A percentile compares a stretch with the other conserved stretches of the same genome.
Evolutionary conservation across 495 filamentous ascomycete genomes (phyloP).

Genomic region (Daldinia childiae): DNA sequence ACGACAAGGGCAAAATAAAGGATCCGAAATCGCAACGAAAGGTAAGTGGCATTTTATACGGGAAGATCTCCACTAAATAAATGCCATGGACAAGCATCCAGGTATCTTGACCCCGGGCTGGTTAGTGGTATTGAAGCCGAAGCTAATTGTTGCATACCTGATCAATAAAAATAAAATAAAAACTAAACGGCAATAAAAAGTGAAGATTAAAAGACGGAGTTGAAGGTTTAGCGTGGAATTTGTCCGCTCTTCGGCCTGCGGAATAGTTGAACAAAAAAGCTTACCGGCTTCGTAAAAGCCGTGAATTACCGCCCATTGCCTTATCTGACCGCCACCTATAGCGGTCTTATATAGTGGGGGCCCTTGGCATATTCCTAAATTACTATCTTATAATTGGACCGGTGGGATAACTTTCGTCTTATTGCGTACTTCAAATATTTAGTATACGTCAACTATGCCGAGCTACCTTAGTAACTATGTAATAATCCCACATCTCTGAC

Average conservation of each 20-base stretch:
- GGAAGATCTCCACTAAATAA: background rate
- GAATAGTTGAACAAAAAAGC: slow-evolving; percentile 12
- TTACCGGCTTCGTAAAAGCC: slow-evolving; percentile 24
- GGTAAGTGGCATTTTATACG: slow-evolving; percentile 15
- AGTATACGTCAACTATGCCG: background rate
- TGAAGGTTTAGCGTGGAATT: slow-evolving; percentile 39
- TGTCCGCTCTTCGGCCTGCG: slow-evolving; percentile 33
- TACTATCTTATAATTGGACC: slow-evolving; percentile 30
- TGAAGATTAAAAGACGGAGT: slow-evolving; percentile 10
- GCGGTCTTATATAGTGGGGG: background rate
- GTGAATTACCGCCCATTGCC: slow-evolving; percentile 46
- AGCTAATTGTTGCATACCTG: background rate
- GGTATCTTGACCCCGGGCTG: background rate
- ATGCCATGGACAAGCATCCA: background rate
- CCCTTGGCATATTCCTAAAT: slow-evolving; percentile 17
- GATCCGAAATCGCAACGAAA: slow-evolving; percentile 32
- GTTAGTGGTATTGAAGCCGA: background rate
- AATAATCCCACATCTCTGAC: background rate
- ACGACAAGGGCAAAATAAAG: slow-evolving; percentile 5
- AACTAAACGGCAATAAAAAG: slow-evolving; percentile 2
- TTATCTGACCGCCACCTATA: slow-evolving; percentile 27
- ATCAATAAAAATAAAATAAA: no score
- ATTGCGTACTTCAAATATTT: background rate
- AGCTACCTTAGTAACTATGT: background rate
- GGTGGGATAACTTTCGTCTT: slow-evolving; percentile 2